Evolutionary conservation across 2,329 filamentous ascomycete species (phyloP).

Genomic region (Alternaria sp.): DNA sequence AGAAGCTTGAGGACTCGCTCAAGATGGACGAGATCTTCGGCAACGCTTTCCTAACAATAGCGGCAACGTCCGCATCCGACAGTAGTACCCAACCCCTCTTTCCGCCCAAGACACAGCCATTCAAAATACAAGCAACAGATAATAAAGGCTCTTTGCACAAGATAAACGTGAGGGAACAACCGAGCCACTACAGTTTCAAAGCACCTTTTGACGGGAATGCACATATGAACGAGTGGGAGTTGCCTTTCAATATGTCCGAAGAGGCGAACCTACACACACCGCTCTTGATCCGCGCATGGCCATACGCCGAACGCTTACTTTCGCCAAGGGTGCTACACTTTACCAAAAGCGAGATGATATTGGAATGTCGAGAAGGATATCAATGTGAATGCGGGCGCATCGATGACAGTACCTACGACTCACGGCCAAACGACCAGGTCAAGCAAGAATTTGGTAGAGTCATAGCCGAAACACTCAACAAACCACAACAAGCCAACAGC

Average conservation of each 20-base stretch:
- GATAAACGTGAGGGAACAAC: conserved; percentile 47
- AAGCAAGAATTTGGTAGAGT: conserved; percentile 46
- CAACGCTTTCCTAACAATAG: conserved; percentile 46
- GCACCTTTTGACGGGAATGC: conserved; percentile 43
- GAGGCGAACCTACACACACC: conserved; percentile 42
- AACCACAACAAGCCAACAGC: conserved; percentile 15
- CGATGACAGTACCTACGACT: conserved; percentile 39
- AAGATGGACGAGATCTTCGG: conserved; percentile 42
- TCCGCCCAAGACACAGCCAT: conserved; percentile 31
- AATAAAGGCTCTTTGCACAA: conserved; percentile 42
- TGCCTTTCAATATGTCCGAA: conserved; percentile 42
- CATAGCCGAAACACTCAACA: conserved; percentile 26
- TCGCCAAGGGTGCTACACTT: conserved; percentile 46
- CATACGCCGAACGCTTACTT: conserved; percentile 43
- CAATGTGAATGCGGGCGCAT: conserved; percentile 50
- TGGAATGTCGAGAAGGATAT: conserved; percentile 48
- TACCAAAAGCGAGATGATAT: conserved; percentile 46
- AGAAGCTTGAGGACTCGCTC: conserved; percentile 39
- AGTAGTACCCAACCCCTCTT: conserved; percentile 40
- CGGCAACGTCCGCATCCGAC: conserved; percentile 43
- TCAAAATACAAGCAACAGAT: conserved; percentile 46
- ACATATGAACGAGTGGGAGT: conserved; percentile 49
- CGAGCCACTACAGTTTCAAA: conserved; percentile 49
- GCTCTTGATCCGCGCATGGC: conserved; percentile 47
- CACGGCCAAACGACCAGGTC: conserved; percentile 43